Conservation (phyloP, 371 early-diverging fungal species). For the Apophysomyces trapeziformis region DNA sequence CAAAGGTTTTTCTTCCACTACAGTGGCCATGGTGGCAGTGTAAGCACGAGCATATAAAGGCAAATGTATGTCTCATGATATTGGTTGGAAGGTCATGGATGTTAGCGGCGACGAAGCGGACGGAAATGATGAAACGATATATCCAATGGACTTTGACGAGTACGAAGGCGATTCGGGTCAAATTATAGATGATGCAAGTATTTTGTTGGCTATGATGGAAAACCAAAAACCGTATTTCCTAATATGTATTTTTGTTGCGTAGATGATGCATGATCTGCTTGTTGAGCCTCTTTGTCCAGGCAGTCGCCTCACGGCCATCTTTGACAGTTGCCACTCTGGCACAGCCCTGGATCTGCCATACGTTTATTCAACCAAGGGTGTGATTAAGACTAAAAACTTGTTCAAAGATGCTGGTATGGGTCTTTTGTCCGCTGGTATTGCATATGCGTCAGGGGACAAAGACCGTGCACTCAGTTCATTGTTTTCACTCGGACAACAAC, state of each 20-base stretch:
- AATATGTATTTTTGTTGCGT: conserved; percentile 24
- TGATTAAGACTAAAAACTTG: conserved; percentile 51
- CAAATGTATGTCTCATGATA: not conserved
- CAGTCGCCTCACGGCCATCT: conserved; percentile 80
- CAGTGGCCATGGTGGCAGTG: conserved; percentile 86
- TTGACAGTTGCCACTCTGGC: conserved; percentile 84
- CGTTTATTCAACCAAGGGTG: conserved; percentile 74
- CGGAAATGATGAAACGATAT: conserved; percentile 36
- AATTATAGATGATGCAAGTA: conserved; percentile 79
- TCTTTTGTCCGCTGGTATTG: conserved; percentile 47
- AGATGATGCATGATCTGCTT: conserved; percentile 78
- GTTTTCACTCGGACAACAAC: conserved; percentile 43
- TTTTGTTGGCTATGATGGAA: not conserved
- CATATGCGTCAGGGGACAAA: conserved; percentile 50
- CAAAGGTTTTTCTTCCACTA: conserved; percentile 81
- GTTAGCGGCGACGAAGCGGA: conserved; percentile 11
- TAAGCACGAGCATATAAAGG: conserved; percentile 7
- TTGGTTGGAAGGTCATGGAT: not conserved
- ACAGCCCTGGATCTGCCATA: conserved; percentile 86
- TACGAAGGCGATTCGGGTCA: conserved; percentile 61
- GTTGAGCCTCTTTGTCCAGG: conserved; percentile 83
- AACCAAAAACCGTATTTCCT: conserved; percentile 8
- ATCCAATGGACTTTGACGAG: conserved; percentile 80
- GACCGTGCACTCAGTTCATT: conserved; percentile 45
- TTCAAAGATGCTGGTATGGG: conserved; percentile 48